phyloP scores from a whole-genome alignment of 768 basidiomycete species.

The Pulveroboletus sp. region DNA sequence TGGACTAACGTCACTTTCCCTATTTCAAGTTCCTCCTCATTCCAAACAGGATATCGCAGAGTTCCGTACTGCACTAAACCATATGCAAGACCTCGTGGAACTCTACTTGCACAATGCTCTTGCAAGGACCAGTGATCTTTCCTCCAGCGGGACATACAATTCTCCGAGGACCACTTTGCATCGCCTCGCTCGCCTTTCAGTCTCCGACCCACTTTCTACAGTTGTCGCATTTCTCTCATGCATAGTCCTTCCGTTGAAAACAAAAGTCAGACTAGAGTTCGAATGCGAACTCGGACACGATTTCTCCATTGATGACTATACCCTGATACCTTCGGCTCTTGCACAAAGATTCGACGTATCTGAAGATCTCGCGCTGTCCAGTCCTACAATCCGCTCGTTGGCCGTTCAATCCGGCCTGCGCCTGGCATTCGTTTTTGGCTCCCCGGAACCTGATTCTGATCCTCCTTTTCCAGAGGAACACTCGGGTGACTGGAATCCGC shows the following conservation, averaged over 20 bases:
- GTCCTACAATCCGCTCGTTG: too few species aligned
- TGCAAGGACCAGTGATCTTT: conserved; percentile 2
- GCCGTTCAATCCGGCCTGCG: too few species aligned
- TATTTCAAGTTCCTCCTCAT: conserved; percentile 20
- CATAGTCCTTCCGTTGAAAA: conserved; percentile 1
- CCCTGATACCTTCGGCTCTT: neutral
- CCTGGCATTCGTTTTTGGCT: too few species aligned
- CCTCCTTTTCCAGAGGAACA: too few species aligned
- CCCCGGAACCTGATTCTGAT: too few species aligned
- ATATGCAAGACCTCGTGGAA: conserved; percentile 32
- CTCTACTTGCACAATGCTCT: conserved; percentile 34
- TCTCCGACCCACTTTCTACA: conserved; percentile 8
- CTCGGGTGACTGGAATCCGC: neutral
- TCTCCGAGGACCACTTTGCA: neutral
- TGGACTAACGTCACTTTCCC: conserved; percentile 34
- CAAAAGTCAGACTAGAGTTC: neutral
- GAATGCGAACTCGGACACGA: neutral
- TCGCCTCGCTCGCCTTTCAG: conserved; percentile 3
- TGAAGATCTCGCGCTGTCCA: too few species aligned
- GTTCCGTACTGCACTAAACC: conserved; percentile 30
- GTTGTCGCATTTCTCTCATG: conserved; percentile 5
- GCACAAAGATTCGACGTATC: neutral
- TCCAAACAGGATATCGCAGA: conserved; percentile 27
- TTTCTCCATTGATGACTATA: neutral
- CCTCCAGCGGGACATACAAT: neutral